Evolutionary conservation across 1,139 yeast species (phyloP).

Genomic region (Geotrichum reessii): DNA sequence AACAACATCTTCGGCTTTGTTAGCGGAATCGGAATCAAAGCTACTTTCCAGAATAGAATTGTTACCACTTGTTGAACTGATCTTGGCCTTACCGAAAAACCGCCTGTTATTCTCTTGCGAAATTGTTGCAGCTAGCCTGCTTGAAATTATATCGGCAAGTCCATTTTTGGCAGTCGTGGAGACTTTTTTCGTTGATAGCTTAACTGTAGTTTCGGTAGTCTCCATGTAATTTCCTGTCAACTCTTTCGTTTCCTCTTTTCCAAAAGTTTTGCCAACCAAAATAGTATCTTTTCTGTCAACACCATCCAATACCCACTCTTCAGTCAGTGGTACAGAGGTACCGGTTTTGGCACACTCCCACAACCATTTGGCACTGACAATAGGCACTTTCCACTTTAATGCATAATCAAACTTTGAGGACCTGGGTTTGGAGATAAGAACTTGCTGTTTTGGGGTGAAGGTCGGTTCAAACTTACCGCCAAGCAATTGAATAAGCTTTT

Average conservation of each 20-base stretch:
- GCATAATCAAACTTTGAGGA: constrained; percentile 46
- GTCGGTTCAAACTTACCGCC: constrained; percentile 48
- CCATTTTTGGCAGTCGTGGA: not conserved
- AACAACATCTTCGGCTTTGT: constrained; percentile 1
- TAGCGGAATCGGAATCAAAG: not conserved
- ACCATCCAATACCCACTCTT: constrained; percentile 43
- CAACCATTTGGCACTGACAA: constrained; percentile 48
- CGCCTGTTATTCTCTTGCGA: not conserved
- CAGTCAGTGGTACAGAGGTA: constrained; percentile 24
- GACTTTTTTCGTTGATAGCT: not conserved
- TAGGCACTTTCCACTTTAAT: constrained; percentile 51
- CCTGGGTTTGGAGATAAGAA: constrained; percentile 55
- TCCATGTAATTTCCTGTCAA: not conserved
- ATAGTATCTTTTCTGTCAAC: constrained; percentile 16
- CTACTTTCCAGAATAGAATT: not conserved
- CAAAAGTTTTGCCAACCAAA: not conserved
- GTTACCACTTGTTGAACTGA: not conserved
- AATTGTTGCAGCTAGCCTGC: not conserved
- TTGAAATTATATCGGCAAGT: not conserved
- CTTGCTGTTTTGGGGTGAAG: constrained; percentile 53
- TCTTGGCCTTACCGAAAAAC: constrained; percentile 8
- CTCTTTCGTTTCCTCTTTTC: not conserved
- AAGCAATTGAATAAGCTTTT: constrained; percentile 48
- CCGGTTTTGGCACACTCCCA: constrained; percentile 42
- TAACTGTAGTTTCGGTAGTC: not conserved